These are phyloP conservation scores for Kluyveromyces dobzhanskii DNA, from an alignment of 805 yeast genomes.

Conservation along the genomic window DNA sequence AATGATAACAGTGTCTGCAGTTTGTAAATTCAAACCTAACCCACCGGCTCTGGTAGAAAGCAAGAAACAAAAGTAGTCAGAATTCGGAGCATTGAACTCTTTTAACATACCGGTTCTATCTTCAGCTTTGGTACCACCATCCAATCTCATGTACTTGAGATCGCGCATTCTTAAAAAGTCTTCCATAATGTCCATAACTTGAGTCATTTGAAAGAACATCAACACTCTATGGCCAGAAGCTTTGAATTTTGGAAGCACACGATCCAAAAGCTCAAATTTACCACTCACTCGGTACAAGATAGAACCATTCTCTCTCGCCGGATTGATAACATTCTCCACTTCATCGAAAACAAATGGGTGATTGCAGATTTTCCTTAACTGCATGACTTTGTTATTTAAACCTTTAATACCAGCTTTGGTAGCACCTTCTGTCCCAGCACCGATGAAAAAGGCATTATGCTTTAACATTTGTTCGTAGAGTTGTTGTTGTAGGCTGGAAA, in stretches of 20 bases:
- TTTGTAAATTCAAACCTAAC: conserved; percentile 75
- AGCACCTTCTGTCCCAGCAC: conserved; percentile 47
- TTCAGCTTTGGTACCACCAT: conserved; percentile 79
- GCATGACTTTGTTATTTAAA: conserved; percentile 77
- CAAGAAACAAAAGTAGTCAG: conserved; percentile 71
- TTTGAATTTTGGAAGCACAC: conserved; percentile 67
- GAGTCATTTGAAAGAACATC: conserved; percentile 84
- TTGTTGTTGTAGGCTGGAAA: conserved; percentile 61
- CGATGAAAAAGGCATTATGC: conserved; percentile 59
- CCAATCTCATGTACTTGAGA: conserved; percentile 66
- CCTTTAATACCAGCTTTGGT: conserved; percentile 66
- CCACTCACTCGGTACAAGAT: conserved; percentile 71
- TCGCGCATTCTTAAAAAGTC: conserved; percentile 62
- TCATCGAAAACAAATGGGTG: conserved; percentile 86
- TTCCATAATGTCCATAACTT: conserved; percentile 85
- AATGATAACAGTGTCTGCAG: conserved; percentile 80
- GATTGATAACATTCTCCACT: conserved; percentile 63
- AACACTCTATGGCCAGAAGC: conserved; percentile 70
- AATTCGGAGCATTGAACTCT: conserved; percentile 63
- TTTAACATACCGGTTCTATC: conserved; percentile 72
- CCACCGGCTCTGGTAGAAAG: conserved; percentile 88
- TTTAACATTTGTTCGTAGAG: conserved; percentile 73
- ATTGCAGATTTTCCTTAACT: conserved; percentile 73
- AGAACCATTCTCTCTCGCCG: conserved; percentile 53
- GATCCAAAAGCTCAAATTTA: conserved; percentile 69